Evolutionary conservation across 139 green algal species (phyloP).

Genomic region (Pseudopediastrum boryanum): DNA sequence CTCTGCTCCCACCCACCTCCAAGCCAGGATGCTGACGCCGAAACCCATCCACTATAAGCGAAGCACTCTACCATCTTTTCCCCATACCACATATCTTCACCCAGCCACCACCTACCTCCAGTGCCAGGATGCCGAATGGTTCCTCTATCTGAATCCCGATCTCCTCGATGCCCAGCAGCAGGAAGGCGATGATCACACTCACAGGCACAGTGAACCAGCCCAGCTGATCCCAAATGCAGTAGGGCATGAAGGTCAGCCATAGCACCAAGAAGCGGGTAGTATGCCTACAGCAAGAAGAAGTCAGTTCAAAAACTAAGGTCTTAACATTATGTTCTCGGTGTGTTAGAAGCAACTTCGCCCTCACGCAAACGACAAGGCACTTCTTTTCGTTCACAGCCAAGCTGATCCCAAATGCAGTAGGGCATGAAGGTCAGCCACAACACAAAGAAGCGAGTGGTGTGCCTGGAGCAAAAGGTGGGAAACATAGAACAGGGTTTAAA

Average conservation of each 20-base stretch:
- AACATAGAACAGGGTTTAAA: too few relatives aligned
- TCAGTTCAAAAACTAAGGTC: too few relatives aligned
- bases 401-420: slow-evolving; percentile 28
- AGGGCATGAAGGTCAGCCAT: slow-evolving; percentile 46
- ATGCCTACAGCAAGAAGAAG: slow-evolving; percentile 29
- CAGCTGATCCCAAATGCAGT: slow-evolving; percentile 32
- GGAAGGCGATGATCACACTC: slow-evolving; percentile 23
- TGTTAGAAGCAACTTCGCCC: too few relatives aligned
- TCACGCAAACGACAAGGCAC: too few relatives aligned
- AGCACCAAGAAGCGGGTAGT: slow-evolving; percentile 44
- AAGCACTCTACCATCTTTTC: too few relatives aligned
- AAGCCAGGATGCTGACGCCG: too few relatives aligned
- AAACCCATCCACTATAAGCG: too few relatives aligned
- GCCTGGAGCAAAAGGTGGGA: slow-evolving; percentile 22
- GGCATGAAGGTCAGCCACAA: slow-evolving; percentile 46
- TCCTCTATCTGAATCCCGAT: slow-evolving; percentile 1
- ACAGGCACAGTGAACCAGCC: slow-evolving; percentile 42
- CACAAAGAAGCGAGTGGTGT: slow-evolving; percentile 45
- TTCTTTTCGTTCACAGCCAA: too few relatives aligned
- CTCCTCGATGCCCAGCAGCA: slow-evolving; percentile 40
- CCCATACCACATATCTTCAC: not conserved
- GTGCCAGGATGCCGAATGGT: slow-evolving; percentile 27
- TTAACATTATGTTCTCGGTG: too few relatives aligned
- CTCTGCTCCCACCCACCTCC: too few relatives aligned
- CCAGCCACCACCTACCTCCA: slow-evolving; percentile 40